These are phyloP conservation scores for Trichothecium roseum DNA, from an alignment of 2,329 filamentous ascomycete genomes.

Conservation along the genomic window DNA sequence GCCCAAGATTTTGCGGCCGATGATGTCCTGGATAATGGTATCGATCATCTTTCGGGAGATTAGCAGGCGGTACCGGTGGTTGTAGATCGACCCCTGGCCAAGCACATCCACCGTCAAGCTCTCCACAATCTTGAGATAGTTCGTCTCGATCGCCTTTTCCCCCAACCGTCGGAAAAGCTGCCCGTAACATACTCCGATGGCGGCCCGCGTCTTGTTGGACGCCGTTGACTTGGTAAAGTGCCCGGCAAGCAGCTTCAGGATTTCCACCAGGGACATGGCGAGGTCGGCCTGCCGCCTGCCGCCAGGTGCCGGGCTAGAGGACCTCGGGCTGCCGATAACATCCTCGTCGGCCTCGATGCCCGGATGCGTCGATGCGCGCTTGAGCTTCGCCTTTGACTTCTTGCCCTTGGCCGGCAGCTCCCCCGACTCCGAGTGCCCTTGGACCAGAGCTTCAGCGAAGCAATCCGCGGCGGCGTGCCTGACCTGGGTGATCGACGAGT, in stretches of 20 bases:
- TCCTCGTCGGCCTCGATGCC: conserved; percentile 59
- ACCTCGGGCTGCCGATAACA: conserved; percentile 32
- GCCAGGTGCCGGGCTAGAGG: conserved; percentile 53
- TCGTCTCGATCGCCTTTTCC: conserved; percentile 70
- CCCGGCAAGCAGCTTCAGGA: conserved; percentile 66
- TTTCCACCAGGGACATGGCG: conserved; percentile 63
- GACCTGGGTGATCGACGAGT: conserved; percentile 64
- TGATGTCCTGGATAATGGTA: conserved; percentile 71
- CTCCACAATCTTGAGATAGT: conserved; percentile 72
- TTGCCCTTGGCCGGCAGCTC: conserved; percentile 50
- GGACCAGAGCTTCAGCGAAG: conserved; percentile 72
- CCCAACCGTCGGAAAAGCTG: conserved; percentile 70
- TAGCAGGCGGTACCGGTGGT: conserved; percentile 81
- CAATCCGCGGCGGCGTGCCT: conserved; percentile 81
- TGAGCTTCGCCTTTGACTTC: conserved; percentile 53
- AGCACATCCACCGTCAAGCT: conserved; percentile 74
- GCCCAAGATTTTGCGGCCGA: conserved; percentile 72
- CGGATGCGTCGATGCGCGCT: conserved; percentile 49
- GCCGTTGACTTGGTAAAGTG: conserved; percentile 75
- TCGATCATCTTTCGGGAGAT: conserved; percentile 78
- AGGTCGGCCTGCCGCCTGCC: conserved; percentile 62
- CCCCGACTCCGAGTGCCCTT: conserved; percentile 52
- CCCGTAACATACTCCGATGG: conserved; percentile 79
- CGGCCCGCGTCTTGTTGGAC: conserved; percentile 70
- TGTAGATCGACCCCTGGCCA: conserved; percentile 61